phyloP scores from a whole-genome alignment of 495 filamentous ascomycete species.

The Penicillium simplicissimum region DNA sequence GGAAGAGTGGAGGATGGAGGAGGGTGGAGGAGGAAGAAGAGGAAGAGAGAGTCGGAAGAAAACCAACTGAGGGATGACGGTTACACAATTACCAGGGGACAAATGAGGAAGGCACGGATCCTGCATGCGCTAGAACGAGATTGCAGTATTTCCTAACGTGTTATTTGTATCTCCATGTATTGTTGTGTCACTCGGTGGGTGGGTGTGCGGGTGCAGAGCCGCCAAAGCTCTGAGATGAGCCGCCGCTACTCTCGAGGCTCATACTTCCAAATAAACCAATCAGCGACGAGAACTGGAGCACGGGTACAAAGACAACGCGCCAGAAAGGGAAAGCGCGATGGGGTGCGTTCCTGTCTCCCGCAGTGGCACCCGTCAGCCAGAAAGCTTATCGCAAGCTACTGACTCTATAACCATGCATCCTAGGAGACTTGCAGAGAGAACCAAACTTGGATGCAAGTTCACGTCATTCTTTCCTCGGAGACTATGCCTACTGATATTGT shows the following conservation, averaged over 20 bases:
- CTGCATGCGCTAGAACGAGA: background rate
- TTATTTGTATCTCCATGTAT: background rate
- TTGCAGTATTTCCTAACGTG: too few relatives aligned
- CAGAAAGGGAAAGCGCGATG: background rate
- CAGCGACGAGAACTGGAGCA: background rate
- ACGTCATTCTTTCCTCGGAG: too few relatives aligned
- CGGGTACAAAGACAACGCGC: background rate
- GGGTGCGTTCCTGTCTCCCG: background rate
- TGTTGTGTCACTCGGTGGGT: background rate
- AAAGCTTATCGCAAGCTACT: background rate
- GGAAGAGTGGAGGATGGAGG: background rate
- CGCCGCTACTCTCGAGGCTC: background rate
- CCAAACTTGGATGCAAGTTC: too few relatives aligned
- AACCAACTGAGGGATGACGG: background rate
- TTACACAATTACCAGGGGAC: background rate
- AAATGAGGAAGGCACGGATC: background rate
- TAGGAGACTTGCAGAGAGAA: too few relatives aligned
- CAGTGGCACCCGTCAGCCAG: background rate
- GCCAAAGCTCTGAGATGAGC: background rate
- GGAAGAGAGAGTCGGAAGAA: constrained; percentile 2
- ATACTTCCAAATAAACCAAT: constrained; percentile 2
- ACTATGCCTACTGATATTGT: too few relatives aligned
- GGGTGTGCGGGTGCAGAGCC: background rate
- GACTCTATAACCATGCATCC: background rate
- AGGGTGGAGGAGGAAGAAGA: background rate